These are phyloP conservation scores for Aspergillus novofumigatus DNA, from an alignment of 2,329 filamentous ascomycete genomes.

Conservation along the genomic window DNA sequence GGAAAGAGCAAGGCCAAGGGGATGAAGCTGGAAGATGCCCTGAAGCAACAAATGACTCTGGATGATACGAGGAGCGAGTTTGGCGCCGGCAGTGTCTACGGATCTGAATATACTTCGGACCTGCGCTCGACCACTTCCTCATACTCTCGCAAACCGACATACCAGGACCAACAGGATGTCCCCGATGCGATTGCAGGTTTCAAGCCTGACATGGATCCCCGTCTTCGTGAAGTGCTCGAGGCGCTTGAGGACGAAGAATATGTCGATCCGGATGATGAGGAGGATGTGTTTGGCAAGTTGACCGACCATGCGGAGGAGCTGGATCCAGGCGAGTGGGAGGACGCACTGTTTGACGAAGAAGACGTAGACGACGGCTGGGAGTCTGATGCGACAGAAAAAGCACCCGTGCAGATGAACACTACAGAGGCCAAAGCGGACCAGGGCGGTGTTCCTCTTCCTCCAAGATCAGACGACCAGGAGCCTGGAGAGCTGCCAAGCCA, in stretches of 20 bases:
- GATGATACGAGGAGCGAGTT: slow-evolving; percentile 35
- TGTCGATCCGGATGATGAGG: slow-evolving; percentile 72
- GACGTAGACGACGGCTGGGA: slow-evolving; percentile 85
- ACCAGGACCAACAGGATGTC: slow-evolving; percentile 88
- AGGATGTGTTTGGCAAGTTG: slow-evolving; percentile 77
- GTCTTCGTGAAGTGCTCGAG: slow-evolving; percentile 84
- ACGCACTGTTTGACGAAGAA: slow-evolving; percentile 45
- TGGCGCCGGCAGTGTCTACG: slow-evolving; percentile 33
- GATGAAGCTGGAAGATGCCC: slow-evolving; percentile 79
- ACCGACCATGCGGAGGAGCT: slow-evolving; percentile 65
- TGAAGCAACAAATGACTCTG: slow-evolving; percentile 54
- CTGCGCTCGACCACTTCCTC: slow-evolving; percentile 57
- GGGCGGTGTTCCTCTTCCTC: slow-evolving; percentile 3
- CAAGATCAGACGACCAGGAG: slow-evolving; percentile 14
- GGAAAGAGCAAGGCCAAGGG: slow-evolving; percentile 67
- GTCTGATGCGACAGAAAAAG: slow-evolving; percentile 85
- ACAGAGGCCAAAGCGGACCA: slow-evolving; percentile 12
- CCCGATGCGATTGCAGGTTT: slow-evolving; percentile 91
- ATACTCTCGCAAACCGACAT: slow-evolving; percentile 70
- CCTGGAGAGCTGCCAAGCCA: slow-evolving; percentile 34
- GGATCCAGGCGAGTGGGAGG: slow-evolving; percentile 75
- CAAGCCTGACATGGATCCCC: slow-evolving; percentile 95
- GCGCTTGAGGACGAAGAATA: slow-evolving; percentile 94
- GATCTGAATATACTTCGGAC: slow-evolving; percentile 38
- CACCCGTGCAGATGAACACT: slow-evolving; percentile 42